Percentiles rank a stretch among this genome's conserved stretches.
Conservation (phyloP, 176 grass and related monocot species). For the Elaeis guineensis region DNA sequence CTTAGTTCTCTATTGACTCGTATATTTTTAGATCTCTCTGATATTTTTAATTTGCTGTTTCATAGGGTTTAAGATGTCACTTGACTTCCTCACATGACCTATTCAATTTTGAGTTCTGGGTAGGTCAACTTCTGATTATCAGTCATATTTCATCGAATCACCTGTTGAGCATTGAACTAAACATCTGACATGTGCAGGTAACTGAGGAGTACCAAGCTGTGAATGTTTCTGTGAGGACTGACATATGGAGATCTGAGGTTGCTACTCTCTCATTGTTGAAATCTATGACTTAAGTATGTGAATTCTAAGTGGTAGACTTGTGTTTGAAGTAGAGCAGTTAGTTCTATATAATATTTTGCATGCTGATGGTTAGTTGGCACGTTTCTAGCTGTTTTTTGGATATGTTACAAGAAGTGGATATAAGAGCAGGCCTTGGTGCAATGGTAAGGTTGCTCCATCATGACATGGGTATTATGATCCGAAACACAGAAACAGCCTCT, state of each 20-base stretch:
- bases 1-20: conserved; percentile 15
- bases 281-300: too few relatives aligned
- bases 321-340: too few relatives aligned
- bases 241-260: conserved; percentile 72
- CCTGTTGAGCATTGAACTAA: conserved; percentile 6
- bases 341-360: too few relatives aligned
- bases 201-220: conserved; percentile 80
- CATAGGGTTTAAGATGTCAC: conserved; percentile 78
- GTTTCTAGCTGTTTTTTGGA: too few relatives aligned
- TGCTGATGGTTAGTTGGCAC: too few relatives aligned
- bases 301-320: too few relatives aligned
- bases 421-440: too few relatives aligned
- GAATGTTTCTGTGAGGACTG: conserved; percentile 76
- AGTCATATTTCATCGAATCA: conserved; percentile 12
- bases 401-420: too few relatives aligned
- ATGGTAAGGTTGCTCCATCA: too few relatives aligned
- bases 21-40: conserved; percentile 6
- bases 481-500: too few relatives aligned
- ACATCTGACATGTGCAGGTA: conserved; percentile 43
- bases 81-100: conserved; percentile 84
- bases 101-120: conserved; percentile 97
- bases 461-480: too few relatives aligned
- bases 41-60: conserved; percentile 18
- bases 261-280: neutral
- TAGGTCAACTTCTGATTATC: conserved; percentile 62